These are phyloP conservation scores for Blastobotrys arbuscula DNA, from an alignment of 1,139 yeast species.

Conservation along the genomic window DNA sequence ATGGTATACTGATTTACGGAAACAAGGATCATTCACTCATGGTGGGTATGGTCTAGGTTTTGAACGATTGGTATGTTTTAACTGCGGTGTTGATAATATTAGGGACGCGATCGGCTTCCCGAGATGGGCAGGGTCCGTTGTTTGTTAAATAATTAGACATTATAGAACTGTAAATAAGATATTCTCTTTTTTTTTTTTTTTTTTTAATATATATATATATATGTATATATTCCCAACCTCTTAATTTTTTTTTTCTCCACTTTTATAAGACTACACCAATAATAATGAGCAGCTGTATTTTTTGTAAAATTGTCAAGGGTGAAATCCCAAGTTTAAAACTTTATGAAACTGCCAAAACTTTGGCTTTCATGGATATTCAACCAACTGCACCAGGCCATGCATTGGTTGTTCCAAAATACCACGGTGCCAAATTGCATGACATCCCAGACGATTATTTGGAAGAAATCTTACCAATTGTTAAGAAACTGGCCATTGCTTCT, in stretches of 20 bases:
- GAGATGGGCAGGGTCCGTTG: conserved; percentile 45
- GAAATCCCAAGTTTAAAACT: conserved; percentile 90
- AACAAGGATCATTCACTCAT: conserved; percentile 81
- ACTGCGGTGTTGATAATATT: conserved; percentile 67
- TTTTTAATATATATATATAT: background rate
- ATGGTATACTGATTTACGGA: conserved; percentile 77
- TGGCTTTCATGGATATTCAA: conserved; percentile 86
- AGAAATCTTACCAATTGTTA: conserved; percentile 81
- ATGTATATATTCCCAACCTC: background rate
- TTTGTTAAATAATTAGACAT: conserved; percentile 38
- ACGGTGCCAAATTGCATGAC: conserved; percentile 87
- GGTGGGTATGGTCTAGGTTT: conserved; percentile 98
- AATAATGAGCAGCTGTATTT: conserved; percentile 50
- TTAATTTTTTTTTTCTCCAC: background rate
- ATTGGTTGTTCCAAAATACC: conserved; percentile 82
- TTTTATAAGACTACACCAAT: background rate
- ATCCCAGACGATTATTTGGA: conserved; percentile 84
- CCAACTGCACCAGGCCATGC: conserved; percentile 89
- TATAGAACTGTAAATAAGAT: too few relatives aligned
- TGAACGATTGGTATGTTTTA: conserved; percentile 72
- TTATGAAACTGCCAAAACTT: conserved; percentile 71
- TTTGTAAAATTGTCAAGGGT: conserved; percentile 86
- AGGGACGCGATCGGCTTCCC: conserved; percentile 88
- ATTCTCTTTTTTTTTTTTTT: background rate
- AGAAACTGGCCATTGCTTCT: conserved; percentile 68